Base-by-base conservation (phyloP, 768 basidiomycete species). In the Rhizopogon vinicolor region DNA sequence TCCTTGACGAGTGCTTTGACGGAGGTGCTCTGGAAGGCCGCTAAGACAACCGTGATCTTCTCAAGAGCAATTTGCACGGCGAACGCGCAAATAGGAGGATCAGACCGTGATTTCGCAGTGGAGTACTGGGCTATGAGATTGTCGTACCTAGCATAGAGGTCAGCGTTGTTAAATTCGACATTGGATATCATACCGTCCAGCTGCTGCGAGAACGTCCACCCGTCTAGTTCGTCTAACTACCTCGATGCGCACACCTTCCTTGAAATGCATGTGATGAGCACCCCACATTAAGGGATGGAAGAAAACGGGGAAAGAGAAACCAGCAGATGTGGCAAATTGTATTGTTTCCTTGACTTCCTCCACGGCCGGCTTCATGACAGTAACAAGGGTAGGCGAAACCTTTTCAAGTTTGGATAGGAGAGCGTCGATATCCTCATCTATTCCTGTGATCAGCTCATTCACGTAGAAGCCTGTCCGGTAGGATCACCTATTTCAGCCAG, bases 11-110 rank as follows among this genome's bases (percentile, higher is more conserved):
- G 75, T 3, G 79, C 78, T 65, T 84, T 85, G 39, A 90, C 79
- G 1, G 86, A 84, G 1, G 72, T 67, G 8, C 80, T 79, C 63
- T 93, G 90, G 64, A 82, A 88, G 1, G 82, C 74, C 0, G 87
- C 89, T 1, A 93, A 74, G 10, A 82, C 78, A 1, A 78, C 72
- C 0, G 86, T 82, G 57, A 93, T 89, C 73, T 87, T 89, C 65
- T 93, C 89, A 4, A 93, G 72, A 4, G 85, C 83, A 39, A 93
- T 85, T 60, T 92, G 90, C 8, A 92, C 68, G 0, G 83, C 90
- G 42, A 89, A 75, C 0, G 87, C 91, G 56, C 86, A 86, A 6
- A 82, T 73, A 12, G 77, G 65, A 16, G 77, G 65, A 16, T 85
- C 84, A 3, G 68, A 57, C 51, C 81, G 79, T 22, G 78, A 69